Conservation (phyloP, 768 basidiomycete species). For the Serendipita sp. region DNA sequence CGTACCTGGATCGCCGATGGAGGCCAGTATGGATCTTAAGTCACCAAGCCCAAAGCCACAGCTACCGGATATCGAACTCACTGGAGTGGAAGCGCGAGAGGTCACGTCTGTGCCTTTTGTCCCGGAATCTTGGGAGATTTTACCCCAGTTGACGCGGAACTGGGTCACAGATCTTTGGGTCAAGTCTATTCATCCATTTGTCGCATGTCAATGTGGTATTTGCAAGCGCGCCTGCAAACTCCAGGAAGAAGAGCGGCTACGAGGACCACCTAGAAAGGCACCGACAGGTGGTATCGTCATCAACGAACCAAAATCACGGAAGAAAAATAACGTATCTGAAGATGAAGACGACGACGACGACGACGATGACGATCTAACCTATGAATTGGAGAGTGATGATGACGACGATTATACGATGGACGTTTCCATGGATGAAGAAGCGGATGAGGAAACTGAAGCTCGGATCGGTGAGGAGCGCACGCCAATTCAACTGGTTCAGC, state of each 20-base stretch:
- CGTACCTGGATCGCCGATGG: neutral
- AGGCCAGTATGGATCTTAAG: neutral
- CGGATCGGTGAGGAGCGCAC: neutral
- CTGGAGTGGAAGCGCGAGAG: neutral
- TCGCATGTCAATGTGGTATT: conserved; percentile 1
- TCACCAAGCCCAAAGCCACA: neutral
- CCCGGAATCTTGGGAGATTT: neutral
- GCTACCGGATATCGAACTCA: neutral
- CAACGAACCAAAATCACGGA: neutral
- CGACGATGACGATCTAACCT: neutral
- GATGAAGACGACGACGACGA: neutral
- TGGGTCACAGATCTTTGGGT: neutral
- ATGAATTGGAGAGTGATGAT: neutral
- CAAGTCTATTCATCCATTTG: conserved; percentile 1
- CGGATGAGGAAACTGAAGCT: too few species aligned
- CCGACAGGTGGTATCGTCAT: conserved; percentile 5
- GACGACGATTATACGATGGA: neutral
- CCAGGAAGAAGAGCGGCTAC: conserved; percentile 3
- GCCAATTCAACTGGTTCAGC: neutral
- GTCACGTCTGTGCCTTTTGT: neutral
- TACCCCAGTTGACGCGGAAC: neutral
- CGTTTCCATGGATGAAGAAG: neutral
- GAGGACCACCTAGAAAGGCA: neutral
- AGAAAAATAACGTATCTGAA: neutral
- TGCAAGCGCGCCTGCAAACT: conserved; percentile 2